Base-by-base conservation (phyloP, 495 filamentous ascomycete genomes). In the Trichoderma parareesei region DNA sequence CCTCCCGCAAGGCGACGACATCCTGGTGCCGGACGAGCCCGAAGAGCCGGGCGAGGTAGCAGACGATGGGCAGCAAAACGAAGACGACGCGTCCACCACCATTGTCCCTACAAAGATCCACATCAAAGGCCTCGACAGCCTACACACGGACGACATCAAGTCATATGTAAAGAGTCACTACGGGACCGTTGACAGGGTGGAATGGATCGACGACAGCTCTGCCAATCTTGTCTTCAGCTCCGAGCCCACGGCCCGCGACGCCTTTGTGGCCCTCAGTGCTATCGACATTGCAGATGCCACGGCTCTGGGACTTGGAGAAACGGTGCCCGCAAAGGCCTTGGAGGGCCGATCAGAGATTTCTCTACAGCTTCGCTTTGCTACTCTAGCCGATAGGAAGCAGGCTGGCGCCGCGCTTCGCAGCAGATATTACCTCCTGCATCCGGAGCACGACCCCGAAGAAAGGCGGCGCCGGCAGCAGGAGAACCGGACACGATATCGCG, bases 181-280 rank as follows among this genome's bases (percentile, higher is more conserved):
- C 70, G 70, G 81, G 14, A 67, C 74, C 4, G 76, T 88, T 38
- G 71, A 78, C 33, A 82, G 84, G 20, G 77, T 97, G 68, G 91
- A 97, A 75, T 98, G 94, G 94, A 93, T 98, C 67, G 89, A 98
- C 69, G 94, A 98, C 72, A 88, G 84, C 18, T 94, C 92, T 0
- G 91, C 91, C 66, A 97, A 97, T 68, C 73, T 96, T 41, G 71
- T 93, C 53, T 98, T 92, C 78, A 83, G 80, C 35, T 75, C 88
- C 20, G 85, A 87, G n/a, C 64, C 65, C 11, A 71, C 81, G n/a
- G 93, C 93, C 0, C 69, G 81, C 2, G 79, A 85, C 61, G 93
- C 92, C 14, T 82, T 98, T n/a, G 71, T 77, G 49, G 83, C 86
- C 5, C 81, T 97, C 59, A 73, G 81, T 10, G 74, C 71, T 2